Evolutionary conservation across 352 stramenopile species (phyloP), one percentile per base, ranked within the genome.

Genomic region (Poterioochromonas sp.): DNA sequence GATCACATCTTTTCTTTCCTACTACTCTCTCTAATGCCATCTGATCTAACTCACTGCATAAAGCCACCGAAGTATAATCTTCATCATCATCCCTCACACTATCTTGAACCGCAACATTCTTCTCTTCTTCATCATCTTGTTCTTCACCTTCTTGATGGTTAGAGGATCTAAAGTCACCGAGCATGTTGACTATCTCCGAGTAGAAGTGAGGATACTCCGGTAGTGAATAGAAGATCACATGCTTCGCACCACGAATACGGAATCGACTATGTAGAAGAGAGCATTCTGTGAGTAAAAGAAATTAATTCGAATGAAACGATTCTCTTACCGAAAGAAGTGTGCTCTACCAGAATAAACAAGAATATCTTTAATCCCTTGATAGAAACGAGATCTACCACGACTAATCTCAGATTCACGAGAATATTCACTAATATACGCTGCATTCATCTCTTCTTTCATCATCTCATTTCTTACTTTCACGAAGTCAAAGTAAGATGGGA

Each of bases 401-500:
- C 70, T 39, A 32, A 80, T 60, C 32, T 80, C 76, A 60, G 41
- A 80, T 18, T 73, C 65, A 39, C 76, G 62, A 51, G 58, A 78
- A 41, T 80, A 80, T 32, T 80, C 76, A 60, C 63, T 80, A 5
- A 80, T 35, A 79, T 54, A 80, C 29, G 47, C 68, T 5, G 69
- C 68, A 68, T 26, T 77, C 2, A 58, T 37, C 35, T 80, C 69
- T 68, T 34, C 29, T 70, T 51, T 11, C 20, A 68, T 78, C 22
- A 81, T 26, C n/a, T 76, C 26, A 78, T 92, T 92, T 29, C 89
- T 82, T 3, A 92, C 70, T 3, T 84, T 79, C 26, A 91, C 80
- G 83, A 90, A 93, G 70, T 92, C 87, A 80, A 91, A 91, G 80
- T 93, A 93, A 26, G 82, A 88, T 15, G 87, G 87, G 35, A 91